phyloP scores from a whole-genome alignment of 164 flowering plant genomes.

The Magnolia officinalis region DNA sequence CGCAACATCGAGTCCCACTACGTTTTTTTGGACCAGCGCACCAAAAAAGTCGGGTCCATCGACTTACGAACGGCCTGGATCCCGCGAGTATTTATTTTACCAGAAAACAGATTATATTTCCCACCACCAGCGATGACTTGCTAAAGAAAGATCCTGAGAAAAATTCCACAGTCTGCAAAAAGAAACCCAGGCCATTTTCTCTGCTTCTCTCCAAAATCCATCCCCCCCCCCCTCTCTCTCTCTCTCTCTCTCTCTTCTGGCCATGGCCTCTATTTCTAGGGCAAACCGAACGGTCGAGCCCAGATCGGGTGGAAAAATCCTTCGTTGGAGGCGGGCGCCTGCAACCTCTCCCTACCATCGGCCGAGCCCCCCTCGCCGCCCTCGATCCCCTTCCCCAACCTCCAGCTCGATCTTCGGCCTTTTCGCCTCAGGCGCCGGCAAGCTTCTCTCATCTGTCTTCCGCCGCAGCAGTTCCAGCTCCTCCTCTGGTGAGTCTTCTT shows the following conservation, averaged over 20 bases:
- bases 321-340: constrained; percentile 29
- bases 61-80: too few relatives aligned
- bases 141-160: too few relatives aligned
- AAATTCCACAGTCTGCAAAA: background rate
- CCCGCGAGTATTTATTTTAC: too few relatives aligned
- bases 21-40: too few relatives aligned
- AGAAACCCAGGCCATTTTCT: background rate
- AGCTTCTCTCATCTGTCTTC: constrained; percentile 41
- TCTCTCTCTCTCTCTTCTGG: constrained; percentile 6
- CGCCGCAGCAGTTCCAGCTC: constrained; percentile 26
- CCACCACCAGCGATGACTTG: too few relatives aligned
- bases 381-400: constrained; percentile 36
- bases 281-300: constrained; percentile 4
- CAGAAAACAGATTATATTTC: too few relatives aligned
- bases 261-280: constrained; percentile 10
- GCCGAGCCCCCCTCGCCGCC: constrained; percentile 15
- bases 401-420: constrained; percentile 8
- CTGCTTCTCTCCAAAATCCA: background rate
- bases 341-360: constrained; percentile 44
- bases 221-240: too few relatives aligned
- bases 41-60: too few relatives aligned
- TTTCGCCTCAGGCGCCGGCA: constrained; percentile 49
- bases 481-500: constrained; percentile 10
- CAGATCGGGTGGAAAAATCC: constrained; percentile 57
- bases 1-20: too few relatives aligned